These are phyloP conservation scores for Ensete glaucum DNA, from an alignment of 176 grass and related monocot species.

Conservation along the genomic window DNA sequence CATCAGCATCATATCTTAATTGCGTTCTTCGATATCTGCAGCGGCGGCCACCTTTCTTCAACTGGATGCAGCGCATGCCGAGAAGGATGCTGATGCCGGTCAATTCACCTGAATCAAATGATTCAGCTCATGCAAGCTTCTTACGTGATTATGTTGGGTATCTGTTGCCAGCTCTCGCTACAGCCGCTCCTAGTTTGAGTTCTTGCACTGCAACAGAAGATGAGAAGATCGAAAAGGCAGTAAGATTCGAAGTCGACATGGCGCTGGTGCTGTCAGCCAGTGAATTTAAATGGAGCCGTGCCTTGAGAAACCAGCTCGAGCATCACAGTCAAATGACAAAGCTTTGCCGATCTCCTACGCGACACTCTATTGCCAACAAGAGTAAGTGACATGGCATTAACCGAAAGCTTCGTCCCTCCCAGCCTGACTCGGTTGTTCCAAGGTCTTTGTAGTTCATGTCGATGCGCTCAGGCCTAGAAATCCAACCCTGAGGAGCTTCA, in stretches of 20 bases:
- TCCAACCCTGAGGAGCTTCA: not conserved
- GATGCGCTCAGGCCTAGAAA: too few relatives aligned
- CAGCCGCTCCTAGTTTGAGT: not conserved
- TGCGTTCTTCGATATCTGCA: too few relatives aligned
- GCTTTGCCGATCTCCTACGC: not conserved
- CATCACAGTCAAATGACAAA: not conserved
- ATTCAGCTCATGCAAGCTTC: not conserved
- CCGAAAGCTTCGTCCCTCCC: too few relatives aligned
- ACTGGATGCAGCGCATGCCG: not conserved
- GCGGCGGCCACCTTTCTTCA: too few relatives aligned
- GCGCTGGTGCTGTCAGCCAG: not conserved
- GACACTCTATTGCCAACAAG: not conserved
- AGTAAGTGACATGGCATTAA: too few relatives aligned
- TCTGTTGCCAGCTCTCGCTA: conserved; percentile 12
- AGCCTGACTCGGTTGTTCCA: too few relatives aligned
- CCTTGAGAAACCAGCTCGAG: not conserved
- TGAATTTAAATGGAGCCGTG: conserved; percentile 13
- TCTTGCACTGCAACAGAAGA: not conserved
- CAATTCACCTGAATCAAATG: not conserved
- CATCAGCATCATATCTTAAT: too few relatives aligned
- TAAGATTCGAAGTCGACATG: conserved; percentile 3
- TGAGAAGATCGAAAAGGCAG: not conserved
- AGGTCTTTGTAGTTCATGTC: too few relatives aligned
- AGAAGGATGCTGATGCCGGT: not conserved
- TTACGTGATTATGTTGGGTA: not conserved